Evolutionary conservation across 805 yeast species (phyloP), one percentile per base, ranked within the genome.

Genomic region (Ogataea pilisensis): DNA sequence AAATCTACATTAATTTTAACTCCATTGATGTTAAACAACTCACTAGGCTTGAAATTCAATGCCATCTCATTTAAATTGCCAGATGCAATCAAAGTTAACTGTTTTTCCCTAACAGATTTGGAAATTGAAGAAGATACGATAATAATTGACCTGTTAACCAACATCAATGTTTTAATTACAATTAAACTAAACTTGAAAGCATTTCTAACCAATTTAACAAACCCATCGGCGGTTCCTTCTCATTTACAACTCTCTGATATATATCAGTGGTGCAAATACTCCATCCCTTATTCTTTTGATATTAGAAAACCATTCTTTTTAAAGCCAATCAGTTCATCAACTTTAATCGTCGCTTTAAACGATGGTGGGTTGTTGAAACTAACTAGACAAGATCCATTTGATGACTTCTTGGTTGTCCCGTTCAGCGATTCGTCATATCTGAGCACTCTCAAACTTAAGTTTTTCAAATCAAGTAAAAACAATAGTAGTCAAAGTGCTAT

Each of bases 351-450:
- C 0, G 69, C 87, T 4, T 66, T 89, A 36, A 70, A 72, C 33
- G 95, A 90, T 62, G 96, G 97, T 20, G 87, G 90, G 1, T 58
- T 89, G 31, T 62, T 87, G 37, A 80, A 79, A 34, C 65, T 84
- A 42, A 50, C 53, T 27, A 65, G 78, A 49, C 32, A 37, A 2
- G 29, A 31, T 16, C 43, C 43, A n/a, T 46, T 40, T 19, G 49
- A 40, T 7, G 47, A 51, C 16, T 51, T 49, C 19, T 36, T 42
- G n/a, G 55, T 58, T 4, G 38, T 50, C 1, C 58, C 65, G 22
- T 84, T 83, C 58, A 73, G 70, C 43, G 89, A 82, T 64, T 50
- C 70, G 51, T 60, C 78, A 11, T 77, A 69, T 49, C 53, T 60
- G 52, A 52, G 54, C 54, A 41, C 55, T 63, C 34, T 63, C 60